Base-by-base conservation (phyloP, 352 stramenopile genomes). In the Pythium insidiosum region DNA sequence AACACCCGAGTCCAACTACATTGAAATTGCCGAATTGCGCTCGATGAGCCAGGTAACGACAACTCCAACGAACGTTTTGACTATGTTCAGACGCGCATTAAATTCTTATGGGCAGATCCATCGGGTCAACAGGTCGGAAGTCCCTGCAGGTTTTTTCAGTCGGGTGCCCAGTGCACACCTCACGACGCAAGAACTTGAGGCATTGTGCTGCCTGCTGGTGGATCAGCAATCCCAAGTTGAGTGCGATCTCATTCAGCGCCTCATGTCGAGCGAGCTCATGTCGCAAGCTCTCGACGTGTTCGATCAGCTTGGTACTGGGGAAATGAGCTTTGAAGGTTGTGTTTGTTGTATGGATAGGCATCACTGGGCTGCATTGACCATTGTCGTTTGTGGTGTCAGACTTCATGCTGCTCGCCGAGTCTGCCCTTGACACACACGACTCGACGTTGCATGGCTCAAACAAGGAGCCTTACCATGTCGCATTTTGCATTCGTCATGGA, bases 21-120 rank as follows among this genome's bases (percentile, higher is more conserved):
- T 85, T 13, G 76, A 85, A 4, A 79, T 88, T 6, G 73, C 76
- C 20, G 76, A 88, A 33, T 33, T 88, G 10, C 68, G 76, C 0
- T 88, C 73, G 10, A 53, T 87, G 5, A 46, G 59, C 9, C 85
- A 84, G 43, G 58, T 72, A 44, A 29, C 38, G 16, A 0, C n/a
- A 22, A 11, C 21, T 4, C 5, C 1, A 29, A 34, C 18, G 10
- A 48, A 20, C 37, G 21, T 28, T 28, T 33, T 24, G 1, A 39
- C 29, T 1, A 22, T 16, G 9, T 13, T 15, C 28, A 34, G 28
- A n/a, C n/a, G n/a, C n/a, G n/a, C n/a, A n/a, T n/a, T n/a, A n/a
- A n/a, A n/a, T n/a, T n/a, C n/a, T n/a, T n/a, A n/a, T n/a, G n/a
- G n/a, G 11, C 25, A 5, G 44, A 51, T 1, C 22, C 31, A 6